phyloP scores from a whole-genome alignment of 345 rosid genomes.

The Eucalyptus pauciflora region DNA sequence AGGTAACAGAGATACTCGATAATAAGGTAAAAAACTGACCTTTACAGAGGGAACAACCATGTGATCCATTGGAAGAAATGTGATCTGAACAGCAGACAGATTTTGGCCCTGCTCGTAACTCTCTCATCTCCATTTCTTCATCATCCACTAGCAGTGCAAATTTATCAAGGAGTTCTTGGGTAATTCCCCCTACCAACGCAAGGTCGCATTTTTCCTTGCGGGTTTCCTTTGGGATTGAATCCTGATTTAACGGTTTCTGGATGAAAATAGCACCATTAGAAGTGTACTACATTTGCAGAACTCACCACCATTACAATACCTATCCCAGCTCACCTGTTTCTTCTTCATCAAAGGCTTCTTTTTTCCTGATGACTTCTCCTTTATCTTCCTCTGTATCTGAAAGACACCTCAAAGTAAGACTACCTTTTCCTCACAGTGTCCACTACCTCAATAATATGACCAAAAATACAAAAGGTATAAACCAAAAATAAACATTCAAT shows the following conservation, averaged over 20 bases:
- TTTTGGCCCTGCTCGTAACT: constrained; percentile 51
- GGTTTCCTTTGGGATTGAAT: constrained; percentile 15
- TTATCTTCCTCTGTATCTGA: constrained; percentile 50
- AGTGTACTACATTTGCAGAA: background rate
- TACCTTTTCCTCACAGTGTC: background rate
- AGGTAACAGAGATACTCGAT: background rate
- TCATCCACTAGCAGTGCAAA: constrained; percentile 61
- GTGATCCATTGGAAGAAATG: constrained; percentile 30
- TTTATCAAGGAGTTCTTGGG: constrained; percentile 25
- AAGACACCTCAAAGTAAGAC: background rate
- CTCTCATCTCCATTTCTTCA: constrained; percentile 85
- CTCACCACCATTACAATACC: background rate
- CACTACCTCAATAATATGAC: background rate
- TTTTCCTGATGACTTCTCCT: constrained; percentile 34
- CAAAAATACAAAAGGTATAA: background rate
- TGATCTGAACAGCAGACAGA: constrained; percentile 53
- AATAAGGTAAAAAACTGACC: constrained; percentile 31
- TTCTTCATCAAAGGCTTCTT: constrained; percentile 33
- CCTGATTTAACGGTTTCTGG: constrained; percentile 37
- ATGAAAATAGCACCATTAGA: constrained; percentile 4
- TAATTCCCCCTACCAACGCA: constrained; percentile 24
- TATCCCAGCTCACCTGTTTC: constrained; percentile 35
- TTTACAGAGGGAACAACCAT: constrained; percentile 71
- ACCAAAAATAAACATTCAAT: background rate
- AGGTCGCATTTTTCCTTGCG: constrained; percentile 62